These are phyloP conservation scores for Balamuthia mandrillaris DNA, from an alignment of 208 protist genomes.

Conservation along the genomic window DNA sequence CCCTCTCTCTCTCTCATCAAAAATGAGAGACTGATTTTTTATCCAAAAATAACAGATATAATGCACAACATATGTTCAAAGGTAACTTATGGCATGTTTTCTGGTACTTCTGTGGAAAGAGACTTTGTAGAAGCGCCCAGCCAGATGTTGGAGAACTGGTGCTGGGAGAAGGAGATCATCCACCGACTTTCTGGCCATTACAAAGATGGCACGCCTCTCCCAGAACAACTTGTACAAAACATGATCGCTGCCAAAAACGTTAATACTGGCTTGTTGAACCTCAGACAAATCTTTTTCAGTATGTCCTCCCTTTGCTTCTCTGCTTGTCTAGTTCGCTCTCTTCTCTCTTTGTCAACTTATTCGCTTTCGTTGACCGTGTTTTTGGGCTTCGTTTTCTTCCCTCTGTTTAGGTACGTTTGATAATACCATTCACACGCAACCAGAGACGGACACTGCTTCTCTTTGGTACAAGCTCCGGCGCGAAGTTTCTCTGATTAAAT, in stretches of 20 bases:
- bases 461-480: constrained; percentile 23
- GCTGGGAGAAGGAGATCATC: constrained; percentile 54
- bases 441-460: neutral
- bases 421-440: constrained; percentile 37
- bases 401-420: constrained; percentile 52
- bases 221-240: constrained; percentile 40
- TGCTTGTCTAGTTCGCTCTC: too few relatives aligned
- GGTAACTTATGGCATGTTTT: constrained; percentile 41
- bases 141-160: constrained; percentile 67
- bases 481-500: constrained; percentile 22
- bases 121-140: constrained; percentile 68
- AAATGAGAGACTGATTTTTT: neutral
- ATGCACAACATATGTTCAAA: constrained; percentile 59
- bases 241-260: constrained; percentile 51
- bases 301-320: constrained; percentile 41
- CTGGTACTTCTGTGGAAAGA: constrained; percentile 52
- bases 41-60: neutral
- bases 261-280: constrained; percentile 44
- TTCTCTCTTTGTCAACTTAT: too few relatives aligned
- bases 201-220: constrained; percentile 40
- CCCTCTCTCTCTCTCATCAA: neutral
- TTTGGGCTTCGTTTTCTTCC: too few relatives aligned
- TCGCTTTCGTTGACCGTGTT: too few relatives aligned
- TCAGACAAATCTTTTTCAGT: constrained; percentile 55
- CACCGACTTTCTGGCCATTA: constrained; percentile 50